Conservation (phyloP, 345 rosid species). For the Citrus cavaleriei region DNA sequence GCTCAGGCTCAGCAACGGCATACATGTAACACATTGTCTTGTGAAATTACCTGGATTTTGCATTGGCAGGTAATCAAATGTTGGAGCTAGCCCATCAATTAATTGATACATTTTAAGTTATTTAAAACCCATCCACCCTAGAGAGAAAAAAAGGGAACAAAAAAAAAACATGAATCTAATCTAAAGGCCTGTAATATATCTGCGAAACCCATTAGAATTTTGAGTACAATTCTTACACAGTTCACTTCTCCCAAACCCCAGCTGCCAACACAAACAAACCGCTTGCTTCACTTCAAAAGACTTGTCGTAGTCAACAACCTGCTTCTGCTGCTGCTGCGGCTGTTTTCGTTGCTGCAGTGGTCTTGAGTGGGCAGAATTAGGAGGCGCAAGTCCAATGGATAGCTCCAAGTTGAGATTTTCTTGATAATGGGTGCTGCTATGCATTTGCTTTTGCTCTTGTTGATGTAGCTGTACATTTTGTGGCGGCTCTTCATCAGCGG, state of each 20-base stretch:
- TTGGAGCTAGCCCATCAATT: background rate
- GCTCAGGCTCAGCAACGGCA: background rate
- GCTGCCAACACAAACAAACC: slow-evolving; percentile 48
- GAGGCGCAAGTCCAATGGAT: slow-evolving; percentile 34
- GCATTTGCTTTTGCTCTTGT: background rate
- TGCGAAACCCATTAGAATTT: slow-evolving; percentile 24
- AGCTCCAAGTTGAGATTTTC: slow-evolving; percentile 46
- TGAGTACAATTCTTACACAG: slow-evolving; percentile 39
- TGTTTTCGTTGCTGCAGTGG: background rate
- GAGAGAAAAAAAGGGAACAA: background rate
- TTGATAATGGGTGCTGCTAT: background rate
- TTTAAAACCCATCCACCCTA: background rate
- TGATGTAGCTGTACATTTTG: background rate
- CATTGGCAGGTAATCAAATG: background rate
- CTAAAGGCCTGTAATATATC: slow-evolving; percentile 19
- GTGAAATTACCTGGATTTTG: background rate
- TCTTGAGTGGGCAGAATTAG: slow-evolving; percentile 47
- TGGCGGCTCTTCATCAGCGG: slow-evolving; percentile 49
- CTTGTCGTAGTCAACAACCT: background rate
- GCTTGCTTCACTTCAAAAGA: slow-evolving; percentile 12
- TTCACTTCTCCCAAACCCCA: slow-evolving; percentile 37
- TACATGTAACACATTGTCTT: background rate
- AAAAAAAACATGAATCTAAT: background rate
- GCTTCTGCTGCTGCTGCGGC: background rate
- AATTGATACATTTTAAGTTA: background rate